Base-by-base conservation (phyloP, 1,139 yeast genomes). In the Eremothecium cymbalariae region DNA sequence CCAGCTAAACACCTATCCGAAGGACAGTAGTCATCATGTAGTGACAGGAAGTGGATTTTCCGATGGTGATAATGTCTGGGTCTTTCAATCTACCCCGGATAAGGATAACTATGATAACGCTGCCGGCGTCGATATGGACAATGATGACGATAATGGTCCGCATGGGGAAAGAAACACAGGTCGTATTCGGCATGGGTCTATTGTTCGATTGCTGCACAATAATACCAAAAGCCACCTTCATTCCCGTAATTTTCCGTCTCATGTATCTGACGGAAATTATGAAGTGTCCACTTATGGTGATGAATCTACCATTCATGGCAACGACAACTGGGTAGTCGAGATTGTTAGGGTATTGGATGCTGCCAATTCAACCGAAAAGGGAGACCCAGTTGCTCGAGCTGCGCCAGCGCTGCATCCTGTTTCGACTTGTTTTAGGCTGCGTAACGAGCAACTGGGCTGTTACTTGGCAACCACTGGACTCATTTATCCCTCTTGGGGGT, bases 401-500 rank as follows among this genome's bases (percentile, higher is more conserved):
- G 65, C 64, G 8, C 47, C 49, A 1, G 56, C 63, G 20, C 28
- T 80, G 2, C 90, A 80, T 51, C 86, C 88, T 4, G 60, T 80
- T 8, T 74, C 86, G 1, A 78, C 90, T 2, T 72, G 73, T 39
- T 78, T 80, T 53, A 67, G 86, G 51, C 57, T 81, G 35, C 70
- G 63, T 43, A 82, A 80, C 52, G 70, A 69, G 39, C 68, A 55
- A 1, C 51, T 80, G 33, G 88, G 86, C 2, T 81, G 93, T 50
- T 81, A 80, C 50, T 62, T 81, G 44, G 78, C 85, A 5, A 77
- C 86, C 0, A 75, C 86, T 0, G 90, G 90, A 6, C 60, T 65
- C 35, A 59, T 82, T 1, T 78, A 76, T 47, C 93, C 93, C 3
- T 62, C 77, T 1, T 81, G 93, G 93, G 93, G 93, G 1, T 81